Base-by-base conservation (phyloP, 2,329 filamentous ascomycete genomes). In the Phoma sp. region DNA sequence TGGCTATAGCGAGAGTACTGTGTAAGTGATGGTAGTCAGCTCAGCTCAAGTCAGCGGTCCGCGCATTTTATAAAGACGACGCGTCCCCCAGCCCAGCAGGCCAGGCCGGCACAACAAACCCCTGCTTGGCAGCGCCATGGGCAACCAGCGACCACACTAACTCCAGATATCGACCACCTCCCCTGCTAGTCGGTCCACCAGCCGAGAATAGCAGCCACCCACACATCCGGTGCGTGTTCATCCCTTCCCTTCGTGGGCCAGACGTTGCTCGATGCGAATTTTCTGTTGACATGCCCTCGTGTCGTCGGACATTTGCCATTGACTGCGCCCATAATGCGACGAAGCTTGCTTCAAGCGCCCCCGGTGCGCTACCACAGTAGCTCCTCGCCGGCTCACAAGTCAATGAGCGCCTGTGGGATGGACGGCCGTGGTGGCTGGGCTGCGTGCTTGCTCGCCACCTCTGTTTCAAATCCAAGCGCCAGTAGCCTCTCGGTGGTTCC, bases 131-230 rank as follows among this genome's bases (percentile, higher is more conserved):
- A 54, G 46, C 45, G 52, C 52, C 52, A 54, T 35, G 52, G 52
- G 41, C 45, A 49, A 45, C 52, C 52, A 46, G 32, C 9, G 14
- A 33, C 29, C 23, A 25, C 40, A 35, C 51, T 44, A 53, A 39
- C 53, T 45, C 45, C 45, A 44, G 40, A 49, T 37, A 36, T 47
- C n/a, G 33, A 13, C 27, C 36, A 4, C 2, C 6, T 11, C 38
- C 47, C 53, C 27, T 51, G 53, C 42, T 46, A 46, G 43, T 27
- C 24, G 42, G 38, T 18, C 53, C 48, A 44, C 53, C 22, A 36
- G 23, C 53, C 48, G 47, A 56, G 47, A 56, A 56, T 56, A 56
- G 53, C 53, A 45, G 32, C 42, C 41, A 43, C 35, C 38, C 52
- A 54, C 25, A 49, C 35, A 23, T 36, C 27, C 35, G 35, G 33